Evolutionary conservation across 1,284 basidiomycete species (phyloP), one percentile per base, ranked within the genome.

Genomic region (Puccinia polysora): DNA sequence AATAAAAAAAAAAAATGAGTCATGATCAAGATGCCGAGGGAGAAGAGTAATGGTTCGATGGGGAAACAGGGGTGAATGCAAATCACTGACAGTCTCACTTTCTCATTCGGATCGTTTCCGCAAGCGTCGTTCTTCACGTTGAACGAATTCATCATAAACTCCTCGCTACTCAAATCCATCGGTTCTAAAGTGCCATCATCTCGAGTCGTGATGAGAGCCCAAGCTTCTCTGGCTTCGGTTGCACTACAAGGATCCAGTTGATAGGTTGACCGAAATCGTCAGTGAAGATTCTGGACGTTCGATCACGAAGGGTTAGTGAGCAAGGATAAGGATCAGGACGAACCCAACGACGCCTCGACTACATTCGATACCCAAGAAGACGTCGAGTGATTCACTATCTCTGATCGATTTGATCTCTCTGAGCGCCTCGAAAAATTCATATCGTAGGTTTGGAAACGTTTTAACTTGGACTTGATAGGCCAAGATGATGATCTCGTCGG

Each of bases 261-360:
- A n/a, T n/a, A n/a, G n/a, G n/a, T n/a, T n/a, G n/a, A n/a, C n/a
- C n/a, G n/a, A n/a, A n/a, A n/a, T n/a, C n/a, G n/a, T n/a, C n/a
- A n/a, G n/a, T n/a, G n/a, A n/a, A n/a, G n/a, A n/a, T n/a, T n/a
- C n/a, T n/a, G n/a, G n/a, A n/a, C n/a, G n/a, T n/a, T n/a, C n/a
- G n/a, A n/a, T n/a, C n/a, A n/a, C n/a, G n/a, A n/a, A n/a, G n/a
- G n/a, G n/a, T n/a, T n/a, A n/a, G n/a, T n/a, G n/a, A n/a, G n/a
- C n/a, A n/a, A n/a, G n/a, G n/a, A n/a, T n/a, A n/a, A n/a, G n/a
- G n/a, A 28, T 30, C 15, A 28, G 43, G 40, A 70, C 67, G 30
- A 60, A 70, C 67, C 67, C 67, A 18, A 47, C 45, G 20, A 45
- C 67, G 25, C 67, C 67, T n/a, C 55, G 53, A 50, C 56, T 70